Evolutionary conservation across 139 green algal genomes (phyloP).

Genomic region (Tetradesmus lagerheimii): DNA sequence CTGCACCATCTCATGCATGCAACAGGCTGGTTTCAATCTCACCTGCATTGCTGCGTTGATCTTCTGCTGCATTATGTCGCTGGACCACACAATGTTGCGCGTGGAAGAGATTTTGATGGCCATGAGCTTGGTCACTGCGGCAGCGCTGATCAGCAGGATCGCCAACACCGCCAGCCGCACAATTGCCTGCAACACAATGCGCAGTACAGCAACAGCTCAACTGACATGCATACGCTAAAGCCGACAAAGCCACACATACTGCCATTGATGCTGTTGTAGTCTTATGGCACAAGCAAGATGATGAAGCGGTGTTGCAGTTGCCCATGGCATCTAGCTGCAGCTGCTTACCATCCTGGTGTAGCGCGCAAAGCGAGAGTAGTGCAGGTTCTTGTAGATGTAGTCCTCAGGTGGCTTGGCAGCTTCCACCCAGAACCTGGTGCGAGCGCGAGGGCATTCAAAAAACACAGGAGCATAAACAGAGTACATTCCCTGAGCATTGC

Average conservation of each 20-base stretch:
- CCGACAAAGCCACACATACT: too few relatives aligned
- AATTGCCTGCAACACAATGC: background rate
- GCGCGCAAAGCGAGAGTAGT: constrained; percentile 3
- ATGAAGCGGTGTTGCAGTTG: too few relatives aligned
- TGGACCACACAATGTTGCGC: constrained; percentile 36
- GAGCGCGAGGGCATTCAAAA: background rate
- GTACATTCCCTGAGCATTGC: background rate
- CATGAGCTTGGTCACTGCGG: constrained; percentile 58
- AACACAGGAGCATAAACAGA: background rate
- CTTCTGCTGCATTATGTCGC: background rate
- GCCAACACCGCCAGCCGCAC: constrained; percentile 35
- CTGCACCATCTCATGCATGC: too few relatives aligned
- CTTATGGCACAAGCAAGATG: too few relatives aligned
- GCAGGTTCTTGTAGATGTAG: constrained; percentile 68
- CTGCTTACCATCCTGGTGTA: constrained; percentile 26
- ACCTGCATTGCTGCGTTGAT: constrained; percentile 29
- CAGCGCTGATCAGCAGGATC: constrained; percentile 45
- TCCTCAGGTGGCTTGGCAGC: constrained; percentile 58
- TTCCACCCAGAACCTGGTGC: constrained; percentile 49
- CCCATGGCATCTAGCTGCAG: background rate
- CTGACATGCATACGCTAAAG: too few relatives aligned
- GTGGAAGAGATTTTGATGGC: constrained; percentile 39
- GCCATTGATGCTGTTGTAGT: background rate
- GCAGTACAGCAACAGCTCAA: background rate
- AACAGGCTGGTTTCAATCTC: background rate